Conservation (phyloP, 2,329 filamentous ascomycete species). For the Hyphodiscus sp. region DNA sequence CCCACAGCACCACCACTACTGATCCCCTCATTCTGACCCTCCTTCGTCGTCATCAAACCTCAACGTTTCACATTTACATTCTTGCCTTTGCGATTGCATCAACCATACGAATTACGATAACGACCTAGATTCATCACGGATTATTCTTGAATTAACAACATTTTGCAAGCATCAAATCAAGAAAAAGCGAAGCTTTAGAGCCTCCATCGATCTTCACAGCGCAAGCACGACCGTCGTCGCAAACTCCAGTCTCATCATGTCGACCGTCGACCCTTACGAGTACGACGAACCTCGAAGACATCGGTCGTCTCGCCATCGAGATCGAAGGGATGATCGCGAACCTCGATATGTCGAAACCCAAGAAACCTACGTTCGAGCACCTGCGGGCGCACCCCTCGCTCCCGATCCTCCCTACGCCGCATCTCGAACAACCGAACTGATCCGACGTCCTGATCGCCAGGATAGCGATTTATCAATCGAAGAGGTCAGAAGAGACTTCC, state of each 20-base stretch:
- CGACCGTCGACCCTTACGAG: slow-evolving; percentile 25
- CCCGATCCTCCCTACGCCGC: slow-evolving; percentile 25
- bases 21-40: not conserved
- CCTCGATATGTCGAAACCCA: slow-evolving; percentile 45
- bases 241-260: slow-evolving; percentile 17
- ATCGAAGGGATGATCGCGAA: slow-evolving; percentile 34
- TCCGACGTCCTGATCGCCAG: slow-evolving; percentile 54
- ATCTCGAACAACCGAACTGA: slow-evolving; percentile 45
- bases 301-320: slow-evolving; percentile 24
- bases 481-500: slow-evolving; percentile 79
- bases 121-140: not conserved
- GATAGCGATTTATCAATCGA: slow-evolving; percentile 72
- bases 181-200: not conserved
- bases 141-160: not conserved
- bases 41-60: not conserved
- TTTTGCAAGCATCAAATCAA: not conserved
- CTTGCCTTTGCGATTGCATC: not conserved
- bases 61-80: not conserved
- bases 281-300: slow-evolving; percentile 23
- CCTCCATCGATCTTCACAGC: not conserved
- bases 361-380: slow-evolving; percentile 29
- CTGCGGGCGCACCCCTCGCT: slow-evolving; percentile 10
- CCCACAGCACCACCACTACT: not conserved
- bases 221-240: not conserved
- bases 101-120: not conserved